Evolutionary conservation across 1,284 basidiomycete species (phyloP), one percentile per base, ranked within the genome.

Genomic region (Afroboletus lepidellus): DNA sequence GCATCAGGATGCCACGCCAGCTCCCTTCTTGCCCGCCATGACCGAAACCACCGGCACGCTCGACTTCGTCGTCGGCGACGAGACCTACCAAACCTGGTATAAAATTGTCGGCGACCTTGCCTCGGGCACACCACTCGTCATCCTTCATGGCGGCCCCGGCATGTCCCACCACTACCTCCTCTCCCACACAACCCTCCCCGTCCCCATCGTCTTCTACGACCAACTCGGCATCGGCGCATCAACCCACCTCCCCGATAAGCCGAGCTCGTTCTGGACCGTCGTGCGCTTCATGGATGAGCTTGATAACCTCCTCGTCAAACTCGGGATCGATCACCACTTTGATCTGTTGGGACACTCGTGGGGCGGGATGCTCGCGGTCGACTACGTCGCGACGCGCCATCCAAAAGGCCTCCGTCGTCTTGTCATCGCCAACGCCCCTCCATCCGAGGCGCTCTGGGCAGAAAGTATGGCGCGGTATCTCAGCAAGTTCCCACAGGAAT

Each of bases 81-180:
- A 69, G 51, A 61, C 65, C 1, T 66, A 55, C 55, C 53, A 61
- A 37, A 72, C 72, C 20, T 72, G 65, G 63, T 71, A 66, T 62
- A 69, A 63, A 46, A 51, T 70, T 37, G 51, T 65, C 46, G 71
- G 74, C 16, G 61, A 69, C 51, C 63, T 73, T 41, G 42, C 51
- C 8, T 50, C 57, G 5, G 38, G 51, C 4, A 34, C 45, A 2
- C 71, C 73, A 15, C 64, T 74, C 36, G 57, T 75, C 55, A 58
- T 62, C 24, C 57, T 75, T 7, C 72, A 74, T 52, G 73, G 74
- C 38, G 75, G 75, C 2, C 69, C 67, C 16, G 62, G 66, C 46
- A 51, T 65, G 51, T 58, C 57, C 18, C 59, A 64, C n/a, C 37
- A 58, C 41, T 66, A 60, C 44, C 32, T 62, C 36, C n/a, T 54